A percentile compares a stretch with the other conserved stretches of the same genome.
These are phyloP conservation scores for Colletotrichum cuscutae DNA, from an alignment of 2,329 filamentous ascomycete genomes.

Conservation along the genomic window DNA sequence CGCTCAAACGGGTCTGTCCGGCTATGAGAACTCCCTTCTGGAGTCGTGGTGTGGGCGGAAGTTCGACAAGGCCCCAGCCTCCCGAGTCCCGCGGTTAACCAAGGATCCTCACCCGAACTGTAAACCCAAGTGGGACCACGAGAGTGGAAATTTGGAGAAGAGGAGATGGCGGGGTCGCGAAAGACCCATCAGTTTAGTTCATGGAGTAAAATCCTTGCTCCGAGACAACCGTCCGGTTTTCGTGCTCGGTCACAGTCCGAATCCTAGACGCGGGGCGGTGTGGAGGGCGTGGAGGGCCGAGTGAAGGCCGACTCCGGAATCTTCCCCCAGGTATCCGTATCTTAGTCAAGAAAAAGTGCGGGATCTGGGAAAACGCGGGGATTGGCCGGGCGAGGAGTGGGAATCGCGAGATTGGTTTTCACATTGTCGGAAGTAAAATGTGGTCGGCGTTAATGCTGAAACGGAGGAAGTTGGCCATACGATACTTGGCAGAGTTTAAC, in stretches of 20 bases:
- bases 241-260: slow-evolving; percentile 30
- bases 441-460: not conserved
- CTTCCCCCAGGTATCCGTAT: slow-evolving; percentile 17
- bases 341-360: not conserved
- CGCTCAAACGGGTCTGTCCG: not conserved
- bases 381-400: not conserved
- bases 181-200: not conserved
- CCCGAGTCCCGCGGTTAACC: not conserved
- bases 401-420: not conserved
- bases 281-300: not conserved
- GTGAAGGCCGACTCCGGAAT: slow-evolving; percentile 7
- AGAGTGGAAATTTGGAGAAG: not conserved
- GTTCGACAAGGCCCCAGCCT: not conserved
- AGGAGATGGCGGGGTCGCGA: slow-evolving; percentile 5
- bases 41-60: not conserved
- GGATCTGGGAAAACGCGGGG: slow-evolving; percentile 17
- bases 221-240: not conserved
- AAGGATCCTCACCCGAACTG: not conserved
- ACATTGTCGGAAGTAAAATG: not conserved
- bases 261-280: not conserved
- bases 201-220: not conserved
- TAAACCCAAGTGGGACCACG: not conserved
- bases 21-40: not conserved
- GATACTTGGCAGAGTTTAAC: not conserved
- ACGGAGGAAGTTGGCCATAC: not conserved